A percentile compares a stretch with the other conserved stretches of the same genome.
These are phyloP conservation scores for Cyclotella kingstonii DNA, from an alignment of 108 stramenopile genomes.

Conservation along the genomic window DNA sequence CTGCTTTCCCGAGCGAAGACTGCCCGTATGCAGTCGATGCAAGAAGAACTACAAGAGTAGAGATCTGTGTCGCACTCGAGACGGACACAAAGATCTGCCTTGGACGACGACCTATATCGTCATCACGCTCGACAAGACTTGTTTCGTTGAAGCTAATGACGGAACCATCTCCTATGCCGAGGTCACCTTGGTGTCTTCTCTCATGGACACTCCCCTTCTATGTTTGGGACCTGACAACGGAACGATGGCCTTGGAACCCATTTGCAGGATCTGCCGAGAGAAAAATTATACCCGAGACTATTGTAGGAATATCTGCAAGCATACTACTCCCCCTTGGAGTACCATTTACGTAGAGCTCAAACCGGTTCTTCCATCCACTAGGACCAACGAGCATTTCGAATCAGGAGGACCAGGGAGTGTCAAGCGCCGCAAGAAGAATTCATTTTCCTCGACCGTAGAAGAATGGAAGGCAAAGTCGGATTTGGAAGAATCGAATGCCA, in stretches of 20 bases:
- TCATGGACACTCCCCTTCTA: slow-evolving; percentile 21
- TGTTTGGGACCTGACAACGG: slow-evolving; percentile 34
- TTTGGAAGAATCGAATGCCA: background rate
- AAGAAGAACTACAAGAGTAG: slow-evolving; percentile 88
- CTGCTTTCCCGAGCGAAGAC: slow-evolving; percentile 73
- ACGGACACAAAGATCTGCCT: slow-evolving; percentile 67
- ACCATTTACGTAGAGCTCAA: slow-evolving; percentile 39
- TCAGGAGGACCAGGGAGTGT: background rate
- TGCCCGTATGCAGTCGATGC: slow-evolving; percentile 80
- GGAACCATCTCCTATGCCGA: slow-evolving; percentile 13
- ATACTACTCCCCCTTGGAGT: slow-evolving; percentile 47
- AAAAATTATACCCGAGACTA: slow-evolving; percentile 47
- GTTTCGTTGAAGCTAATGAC: slow-evolving; percentile 1
- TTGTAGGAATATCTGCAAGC: slow-evolving; percentile 40
- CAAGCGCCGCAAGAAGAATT: background rate
- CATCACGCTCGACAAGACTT: slow-evolving; percentile 65
- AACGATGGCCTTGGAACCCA: slow-evolving; percentile 28
- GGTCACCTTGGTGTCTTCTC: slow-evolving; percentile 9
- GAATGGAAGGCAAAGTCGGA: slow-evolving; percentile 11
- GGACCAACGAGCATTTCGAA: slow-evolving; percentile 3
- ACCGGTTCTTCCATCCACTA: slow-evolving; percentile 22
- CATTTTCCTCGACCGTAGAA: background rate
- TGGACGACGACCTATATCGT: slow-evolving; percentile 84
- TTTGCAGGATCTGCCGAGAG: slow-evolving; percentile 42
- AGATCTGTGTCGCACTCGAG: slow-evolving; percentile 79